Evolutionary conservation across 148 eudicot species (phyloP).

Genomic region (Camellia sinensis): DNA sequence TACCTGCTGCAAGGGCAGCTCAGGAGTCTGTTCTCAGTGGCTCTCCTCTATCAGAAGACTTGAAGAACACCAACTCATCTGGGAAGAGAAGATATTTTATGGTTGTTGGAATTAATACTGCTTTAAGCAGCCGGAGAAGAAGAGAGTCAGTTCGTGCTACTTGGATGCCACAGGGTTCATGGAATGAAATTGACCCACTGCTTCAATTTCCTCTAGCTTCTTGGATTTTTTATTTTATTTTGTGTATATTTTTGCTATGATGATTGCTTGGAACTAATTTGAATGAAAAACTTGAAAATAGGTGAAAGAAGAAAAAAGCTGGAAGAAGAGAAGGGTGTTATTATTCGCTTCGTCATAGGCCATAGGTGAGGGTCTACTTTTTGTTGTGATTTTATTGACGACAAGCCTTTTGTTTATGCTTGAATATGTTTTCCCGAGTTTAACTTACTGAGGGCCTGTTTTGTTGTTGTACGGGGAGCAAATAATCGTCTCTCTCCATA

Average conservation of each 20-base stretch:
- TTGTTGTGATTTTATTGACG: constrained; percentile 10
- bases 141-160: constrained; percentile 91
- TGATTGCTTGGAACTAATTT: background rate
- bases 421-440: background rate
- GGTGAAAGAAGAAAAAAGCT: constrained; percentile 62
- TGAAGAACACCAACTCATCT: constrained; percentile 31
- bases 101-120: constrained; percentile 87
- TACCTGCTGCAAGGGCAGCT: constrained; percentile 64
- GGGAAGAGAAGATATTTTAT: constrained; percentile 63
- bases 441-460: background rate
- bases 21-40: constrained; percentile 64
- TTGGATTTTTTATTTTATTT: background rate
- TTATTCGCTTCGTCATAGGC: constrained; percentile 72
- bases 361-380: constrained; percentile 44
- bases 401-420: background rate
- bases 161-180: constrained; percentile 89
- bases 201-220: background rate
- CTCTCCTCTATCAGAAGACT: constrained; percentile 55
- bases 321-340: constrained; percentile 67
- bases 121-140: constrained; percentile 84
- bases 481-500: too few species aligned
- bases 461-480: too few species aligned
- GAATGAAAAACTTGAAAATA: constrained; percentile 10
- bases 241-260: constrained; percentile 1
- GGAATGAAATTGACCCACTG: background rate